Evolutionary conservation across 2,329 filamentous ascomycete species (phyloP).

Genomic region (Lachnellula subtilissima): DNA sequence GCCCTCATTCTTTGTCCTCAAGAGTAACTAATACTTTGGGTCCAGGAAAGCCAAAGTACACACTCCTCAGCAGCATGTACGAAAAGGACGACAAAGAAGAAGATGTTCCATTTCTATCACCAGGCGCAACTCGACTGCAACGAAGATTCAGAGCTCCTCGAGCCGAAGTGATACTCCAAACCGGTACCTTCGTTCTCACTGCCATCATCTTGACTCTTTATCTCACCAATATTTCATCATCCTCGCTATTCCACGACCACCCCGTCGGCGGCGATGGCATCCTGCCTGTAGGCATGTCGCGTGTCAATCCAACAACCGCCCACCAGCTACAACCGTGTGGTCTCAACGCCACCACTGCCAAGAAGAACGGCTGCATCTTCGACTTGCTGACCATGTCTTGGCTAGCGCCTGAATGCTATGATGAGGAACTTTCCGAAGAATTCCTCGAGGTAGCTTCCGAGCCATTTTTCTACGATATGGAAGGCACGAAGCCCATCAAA

Average conservation of each 20-base stretch:
- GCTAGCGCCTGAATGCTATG: not conserved
- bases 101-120: too few relatives aligned
- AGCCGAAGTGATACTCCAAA: not conserved
- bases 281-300: not conserved
- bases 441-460: slow-evolving; percentile 1
- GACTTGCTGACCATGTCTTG: not conserved
- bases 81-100: not conserved
- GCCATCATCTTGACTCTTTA: not conserved
- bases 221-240: not conserved
- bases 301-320: not conserved
- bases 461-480: not conserved
- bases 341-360: not conserved
- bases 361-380: slow-evolving; percentile 1
- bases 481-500: not conserved
- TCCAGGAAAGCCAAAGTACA: not conserved
- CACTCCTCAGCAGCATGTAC: not conserved
- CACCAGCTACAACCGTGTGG: not conserved
- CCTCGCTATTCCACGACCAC: not conserved
- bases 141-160: not conserved
- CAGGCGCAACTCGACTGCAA: too few relatives aligned
- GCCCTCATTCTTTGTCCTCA: too few relatives aligned
- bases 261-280: not conserved
- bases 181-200: not conserved
- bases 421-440: not conserved
- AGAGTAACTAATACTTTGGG: too few relatives aligned